Conservation (phyloP, 352 stramenopile species). For the Globisporangium splendens region DNA sequence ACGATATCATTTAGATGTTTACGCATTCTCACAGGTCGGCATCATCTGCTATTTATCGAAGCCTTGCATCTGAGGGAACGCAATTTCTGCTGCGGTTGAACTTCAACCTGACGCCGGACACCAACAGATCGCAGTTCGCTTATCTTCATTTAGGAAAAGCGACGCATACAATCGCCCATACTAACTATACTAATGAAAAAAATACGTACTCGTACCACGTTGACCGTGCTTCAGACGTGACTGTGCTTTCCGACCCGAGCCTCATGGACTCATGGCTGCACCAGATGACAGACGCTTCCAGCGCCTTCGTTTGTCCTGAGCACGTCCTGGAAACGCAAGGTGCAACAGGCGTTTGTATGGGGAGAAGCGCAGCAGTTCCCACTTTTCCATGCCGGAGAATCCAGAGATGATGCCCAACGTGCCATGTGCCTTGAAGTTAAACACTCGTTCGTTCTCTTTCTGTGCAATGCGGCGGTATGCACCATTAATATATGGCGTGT, state of each 20-base stretch:
- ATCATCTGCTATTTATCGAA: too few species aligned
- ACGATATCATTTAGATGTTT: too few species aligned
- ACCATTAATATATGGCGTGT: too few species aligned
- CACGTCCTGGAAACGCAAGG: neutral
- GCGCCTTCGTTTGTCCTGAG: too few species aligned
- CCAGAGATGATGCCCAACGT: neutral
- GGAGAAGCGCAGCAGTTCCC: neutral
- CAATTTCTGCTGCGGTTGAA: neutral
- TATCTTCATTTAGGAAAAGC: conserved; percentile 5
- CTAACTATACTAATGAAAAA: neutral
- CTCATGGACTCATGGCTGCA: neutral
- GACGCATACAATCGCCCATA: neutral
- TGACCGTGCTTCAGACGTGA: neutral
- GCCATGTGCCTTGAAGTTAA: too few species aligned
- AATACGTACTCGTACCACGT: too few species aligned
- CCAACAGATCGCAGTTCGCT: neutral
- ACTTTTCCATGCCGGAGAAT: neutral
- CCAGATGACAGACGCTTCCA: neutral
- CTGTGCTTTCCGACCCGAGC: neutral
- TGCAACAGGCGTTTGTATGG: neutral
- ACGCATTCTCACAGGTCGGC: too few species aligned
- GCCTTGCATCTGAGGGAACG: too few species aligned
- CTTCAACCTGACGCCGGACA: conserved; percentile 7
- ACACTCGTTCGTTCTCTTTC: too few species aligned
- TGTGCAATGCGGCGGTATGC: too few species aligned